Evolutionary conservation across 305 asterid genomes (phyloP).

Genomic region (Stenogyne calaminthoides): DNA sequence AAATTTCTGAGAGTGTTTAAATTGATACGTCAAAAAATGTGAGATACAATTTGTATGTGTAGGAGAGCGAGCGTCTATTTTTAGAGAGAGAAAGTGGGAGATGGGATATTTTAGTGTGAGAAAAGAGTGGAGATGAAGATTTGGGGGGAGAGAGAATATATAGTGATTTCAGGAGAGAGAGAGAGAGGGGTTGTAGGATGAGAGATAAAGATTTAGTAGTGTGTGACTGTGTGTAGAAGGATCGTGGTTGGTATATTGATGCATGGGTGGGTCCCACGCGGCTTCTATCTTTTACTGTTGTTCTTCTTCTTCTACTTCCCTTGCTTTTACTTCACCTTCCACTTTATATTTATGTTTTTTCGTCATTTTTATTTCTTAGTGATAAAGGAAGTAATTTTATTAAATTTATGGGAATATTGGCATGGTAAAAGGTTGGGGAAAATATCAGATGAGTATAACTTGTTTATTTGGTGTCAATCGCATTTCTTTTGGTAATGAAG

Average conservation of each 20-base stretch:
- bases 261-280: slow-evolving; percentile 54
- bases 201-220: slow-evolving; percentile 32
- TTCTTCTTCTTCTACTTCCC: slow-evolving; percentile 25
- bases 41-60: too few relatives aligned
- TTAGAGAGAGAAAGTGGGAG: background rate
- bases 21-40: slow-evolving; percentile 30
- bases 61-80: slow-evolving; percentile 47
- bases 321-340: slow-evolving; percentile 49
- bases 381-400: background rate
- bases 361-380: background rate
- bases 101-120: background rate
- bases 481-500: too few relatives aligned
- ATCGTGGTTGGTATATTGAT: slow-evolving; percentile 41
- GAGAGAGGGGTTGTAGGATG: slow-evolving; percentile 32
- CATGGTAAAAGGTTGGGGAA: background rate
- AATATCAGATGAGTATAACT: background rate
- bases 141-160: background rate
- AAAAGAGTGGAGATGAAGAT: slow-evolving; percentile 1
- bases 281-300: slow-evolving; percentile 17
- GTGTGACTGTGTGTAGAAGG: slow-evolving; percentile 32
- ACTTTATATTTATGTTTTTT: background rate
- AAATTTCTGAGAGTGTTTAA: too few relatives aligned
- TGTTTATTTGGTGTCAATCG: too few relatives aligned
- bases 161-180: background rate
- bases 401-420: too few relatives aligned